Percentiles rank a stretch among this genome's conserved stretches.
phyloP scores from a whole-genome alignment of 2,329 filamentous ascomycete genomes.

The Alternaria metachromatica region DNA sequence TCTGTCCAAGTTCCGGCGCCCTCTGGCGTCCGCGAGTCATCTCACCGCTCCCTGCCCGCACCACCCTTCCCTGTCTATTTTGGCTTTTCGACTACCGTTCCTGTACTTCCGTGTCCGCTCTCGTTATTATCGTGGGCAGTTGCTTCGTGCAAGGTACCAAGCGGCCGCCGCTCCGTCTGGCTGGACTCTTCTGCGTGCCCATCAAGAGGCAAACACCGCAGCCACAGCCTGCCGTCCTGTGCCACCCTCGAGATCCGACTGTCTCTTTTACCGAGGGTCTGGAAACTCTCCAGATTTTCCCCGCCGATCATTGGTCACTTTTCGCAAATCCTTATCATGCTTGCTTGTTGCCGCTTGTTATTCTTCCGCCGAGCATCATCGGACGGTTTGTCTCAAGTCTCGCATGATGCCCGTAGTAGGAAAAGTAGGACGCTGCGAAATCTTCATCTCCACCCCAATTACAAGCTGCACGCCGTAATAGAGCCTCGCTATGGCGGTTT shows the following conservation, averaged over 20 bases:
- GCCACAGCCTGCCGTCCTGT: constrained; percentile 35
- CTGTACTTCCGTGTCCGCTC: constrained; percentile 32
- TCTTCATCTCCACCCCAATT: constrained; percentile 6
- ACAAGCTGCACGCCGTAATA: not conserved
- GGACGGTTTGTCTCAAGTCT: constrained; percentile 23
- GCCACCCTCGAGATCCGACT: constrained; percentile 29
- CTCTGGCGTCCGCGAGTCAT: constrained; percentile 44
- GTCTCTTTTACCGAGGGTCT: constrained; percentile 24
- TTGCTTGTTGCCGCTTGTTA: constrained; percentile 7
- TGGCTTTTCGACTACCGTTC: constrained; percentile 14
- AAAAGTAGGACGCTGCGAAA: constrained; percentile 21
- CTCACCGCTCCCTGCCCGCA: constrained; percentile 40
- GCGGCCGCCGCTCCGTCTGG: constrained; percentile 26
- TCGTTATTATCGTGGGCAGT: constrained; percentile 43
- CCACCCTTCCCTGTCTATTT: constrained; percentile 32
- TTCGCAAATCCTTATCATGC: constrained; percentile 10
- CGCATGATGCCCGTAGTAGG: constrained; percentile 23
- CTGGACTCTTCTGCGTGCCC: constrained; percentile 31
- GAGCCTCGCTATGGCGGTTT: constrained; percentile 21
- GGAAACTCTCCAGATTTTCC: constrained; percentile 17
- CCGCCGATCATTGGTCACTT: constrained; percentile 24
- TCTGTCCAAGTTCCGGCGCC: constrained; percentile 40
- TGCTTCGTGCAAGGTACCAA: constrained; percentile 37
- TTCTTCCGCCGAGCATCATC: constrained; percentile 15
- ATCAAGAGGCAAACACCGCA: constrained; percentile 38